Conservation (phyloP, 1,139 yeast species). For the Debaryomycetaceae sp. region DNA sequence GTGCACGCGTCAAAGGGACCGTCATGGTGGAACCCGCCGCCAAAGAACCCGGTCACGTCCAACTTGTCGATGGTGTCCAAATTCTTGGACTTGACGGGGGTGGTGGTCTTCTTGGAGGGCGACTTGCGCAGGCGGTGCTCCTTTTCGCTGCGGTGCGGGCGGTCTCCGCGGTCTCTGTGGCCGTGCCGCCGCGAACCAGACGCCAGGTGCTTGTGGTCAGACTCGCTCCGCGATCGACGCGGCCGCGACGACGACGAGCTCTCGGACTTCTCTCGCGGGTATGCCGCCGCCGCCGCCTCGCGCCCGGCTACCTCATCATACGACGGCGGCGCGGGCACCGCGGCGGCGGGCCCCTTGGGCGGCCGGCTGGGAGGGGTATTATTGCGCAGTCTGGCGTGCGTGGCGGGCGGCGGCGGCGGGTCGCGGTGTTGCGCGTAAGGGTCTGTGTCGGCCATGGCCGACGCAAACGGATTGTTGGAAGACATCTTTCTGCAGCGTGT, state of each 20-base stretch:
- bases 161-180: slow-evolving; percentile 9
- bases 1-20: slow-evolving; percentile 99
- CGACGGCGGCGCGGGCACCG: slow-evolving; percentile 42
- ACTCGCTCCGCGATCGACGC: slow-evolving; percentile 9
- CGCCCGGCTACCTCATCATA: slow-evolving; percentile 68
- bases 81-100: slow-evolving; percentile 48
- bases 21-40: slow-evolving; percentile 96
- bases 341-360: slow-evolving; percentile 20
- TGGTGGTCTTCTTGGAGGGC: slow-evolving; percentile 37
- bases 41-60: slow-evolving; percentile 93
- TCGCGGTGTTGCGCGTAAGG: slow-evolving; percentile 32
- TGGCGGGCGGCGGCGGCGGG: slow-evolving; percentile 28
- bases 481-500: slow-evolving; percentile 37
- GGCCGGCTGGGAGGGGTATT: slow-evolving; percentile 28
- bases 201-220: slow-evolving; percentile 4
- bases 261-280: slow-evolving; percentile 47
- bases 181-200: slow-evolving; percentile 13
- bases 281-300: slow-evolving; percentile 34
- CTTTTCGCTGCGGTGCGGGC: slow-evolving; percentile 11
- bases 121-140: slow-evolving; percentile 19
- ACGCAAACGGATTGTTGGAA: slow-evolving; percentile 56
- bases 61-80: slow-evolving; percentile 91
- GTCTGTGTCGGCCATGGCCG: slow-evolving; percentile 37
- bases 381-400: slow-evolving; percentile 10
- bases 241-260: slow-evolving; percentile 15